These are phyloP conservation scores for Verbena officinalis DNA, from an alignment of 257 asterid species.

Conservation along the genomic window DNA sequence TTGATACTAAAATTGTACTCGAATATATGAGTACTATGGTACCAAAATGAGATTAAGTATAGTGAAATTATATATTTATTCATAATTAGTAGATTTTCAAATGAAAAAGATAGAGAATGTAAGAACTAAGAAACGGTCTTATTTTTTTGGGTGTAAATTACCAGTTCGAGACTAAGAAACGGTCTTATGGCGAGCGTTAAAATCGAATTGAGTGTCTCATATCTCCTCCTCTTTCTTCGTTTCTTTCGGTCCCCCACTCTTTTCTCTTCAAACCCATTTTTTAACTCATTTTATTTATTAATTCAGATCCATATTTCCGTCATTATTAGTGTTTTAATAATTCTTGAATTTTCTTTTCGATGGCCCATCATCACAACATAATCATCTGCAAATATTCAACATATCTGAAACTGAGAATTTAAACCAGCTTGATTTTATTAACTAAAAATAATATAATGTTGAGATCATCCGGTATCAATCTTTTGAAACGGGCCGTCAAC, in stretches of 20 bases:
- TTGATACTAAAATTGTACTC: too few species aligned
- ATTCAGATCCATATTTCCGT: too few species aligned
- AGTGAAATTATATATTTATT: too few species aligned
- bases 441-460: constrained; percentile 24
- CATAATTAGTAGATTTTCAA: too few species aligned
- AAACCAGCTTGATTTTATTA: too few species aligned
- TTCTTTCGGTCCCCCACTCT: constrained; percentile 15
- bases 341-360: constrained; percentile 22
- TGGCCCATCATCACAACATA: constrained; percentile 22
- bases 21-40: too few species aligned
- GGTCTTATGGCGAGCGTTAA: constrained; percentile 34
- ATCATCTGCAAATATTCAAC: constrained; percentile 8
- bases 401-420: not conserved
- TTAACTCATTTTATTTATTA: too few species aligned
- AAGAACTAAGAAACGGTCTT: too few species aligned
- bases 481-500: constrained; percentile 30
- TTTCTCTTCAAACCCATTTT: not conserved
- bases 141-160: too few species aligned
- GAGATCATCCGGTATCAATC: constrained; percentile 31
- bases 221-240: constrained; percentile 10
- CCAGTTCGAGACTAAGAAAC: too few species aligned
- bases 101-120: too few species aligned
- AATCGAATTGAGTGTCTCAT: not conserved
- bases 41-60: too few species aligned
- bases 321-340: not conserved